Conservation (phyloP, 306 rosid species). For the Vigna hirtella region DNA sequence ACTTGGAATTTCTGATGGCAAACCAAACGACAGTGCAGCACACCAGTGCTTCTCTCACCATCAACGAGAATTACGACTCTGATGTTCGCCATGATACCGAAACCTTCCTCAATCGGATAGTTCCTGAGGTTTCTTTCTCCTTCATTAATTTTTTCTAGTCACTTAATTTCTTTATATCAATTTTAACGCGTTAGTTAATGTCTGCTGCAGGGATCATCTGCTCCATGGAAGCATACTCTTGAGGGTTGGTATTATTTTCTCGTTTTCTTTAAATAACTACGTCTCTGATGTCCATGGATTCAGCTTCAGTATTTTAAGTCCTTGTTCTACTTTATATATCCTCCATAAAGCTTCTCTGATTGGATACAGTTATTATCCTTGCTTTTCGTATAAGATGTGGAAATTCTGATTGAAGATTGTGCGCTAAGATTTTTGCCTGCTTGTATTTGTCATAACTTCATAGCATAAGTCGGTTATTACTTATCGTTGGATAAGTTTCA, state of each 20-base stretch:
- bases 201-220: conserved; percentile 70
- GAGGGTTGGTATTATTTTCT: conserved; percentile 62
- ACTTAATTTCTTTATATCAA: background rate
- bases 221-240: conserved; percentile 94
- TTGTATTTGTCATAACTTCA: conserved; percentile 17
- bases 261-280: background rate
- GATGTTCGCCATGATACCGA: conserved; percentile 91
- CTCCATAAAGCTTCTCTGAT: background rate
- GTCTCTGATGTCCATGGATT: background rate
- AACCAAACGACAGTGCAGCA: conserved; percentile 74
- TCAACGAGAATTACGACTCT: conserved; percentile 92
- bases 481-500: background rate
- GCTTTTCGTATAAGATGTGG: background rate
- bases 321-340: conserved; percentile 8
- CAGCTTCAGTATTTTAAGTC: background rate
- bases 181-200: background rate
- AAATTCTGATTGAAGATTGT: conserved; percentile 8
- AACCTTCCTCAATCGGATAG: conserved; percentile 76
- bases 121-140: conserved; percentile 76
- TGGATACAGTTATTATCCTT: background rate
- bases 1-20: conserved; percentile 17
- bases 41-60: conserved; percentile 96
- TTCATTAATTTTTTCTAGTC: background rate
- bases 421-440: background rate
- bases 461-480: background rate